Percentiles rank a stretch among this genome's conserved stretches.
phyloP scores from a whole-genome alignment of 495 filamentous ascomycete species.

The Parmelia sp. region DNA sequence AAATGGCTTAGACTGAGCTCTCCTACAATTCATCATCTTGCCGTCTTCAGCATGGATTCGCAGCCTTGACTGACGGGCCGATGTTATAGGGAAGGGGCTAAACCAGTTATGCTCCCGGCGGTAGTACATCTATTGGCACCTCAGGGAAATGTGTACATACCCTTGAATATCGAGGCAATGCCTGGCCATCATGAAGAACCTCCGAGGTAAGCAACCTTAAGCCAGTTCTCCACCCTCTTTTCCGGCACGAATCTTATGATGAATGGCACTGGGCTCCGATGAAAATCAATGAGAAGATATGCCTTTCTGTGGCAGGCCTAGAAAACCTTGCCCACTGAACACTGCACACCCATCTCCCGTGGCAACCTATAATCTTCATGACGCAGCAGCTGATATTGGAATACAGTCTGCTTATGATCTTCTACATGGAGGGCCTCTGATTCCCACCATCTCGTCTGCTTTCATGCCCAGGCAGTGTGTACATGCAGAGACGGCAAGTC shows the following conservation, averaged over 20 bases:
- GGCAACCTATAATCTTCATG: too few species aligned
- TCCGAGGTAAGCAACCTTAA: background rate
- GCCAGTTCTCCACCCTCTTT: slow-evolving; percentile 9
- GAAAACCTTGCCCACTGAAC: slow-evolving; percentile 99
- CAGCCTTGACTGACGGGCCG: background rate
- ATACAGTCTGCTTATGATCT: background rate
- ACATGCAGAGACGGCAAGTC: background rate
- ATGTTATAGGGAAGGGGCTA: background rate
- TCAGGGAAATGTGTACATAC: background rate
- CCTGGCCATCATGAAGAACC: background rate
- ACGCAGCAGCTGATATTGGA: background rate
- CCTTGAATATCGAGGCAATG: background rate
- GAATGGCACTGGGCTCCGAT: slow-evolving; percentile 99
- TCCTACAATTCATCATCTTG: background rate
- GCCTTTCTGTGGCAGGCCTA: slow-evolving; percentile 98
- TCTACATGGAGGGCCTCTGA: background rate
- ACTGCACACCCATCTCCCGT: background rate
- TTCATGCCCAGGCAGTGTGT: background rate
- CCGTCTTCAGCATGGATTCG: background rate
- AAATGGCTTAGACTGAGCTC: slow-evolving; percentile 88
- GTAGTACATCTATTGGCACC: background rate
- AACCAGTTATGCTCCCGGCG: too few species aligned
- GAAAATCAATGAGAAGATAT: slow-evolving; percentile 70
- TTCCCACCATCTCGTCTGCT: background rate
- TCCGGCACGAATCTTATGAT: slow-evolving; percentile 54